Evolutionary conservation across 768 basidiomycete genomes (phyloP).

Genomic region (Serendipita sp.): DNA sequence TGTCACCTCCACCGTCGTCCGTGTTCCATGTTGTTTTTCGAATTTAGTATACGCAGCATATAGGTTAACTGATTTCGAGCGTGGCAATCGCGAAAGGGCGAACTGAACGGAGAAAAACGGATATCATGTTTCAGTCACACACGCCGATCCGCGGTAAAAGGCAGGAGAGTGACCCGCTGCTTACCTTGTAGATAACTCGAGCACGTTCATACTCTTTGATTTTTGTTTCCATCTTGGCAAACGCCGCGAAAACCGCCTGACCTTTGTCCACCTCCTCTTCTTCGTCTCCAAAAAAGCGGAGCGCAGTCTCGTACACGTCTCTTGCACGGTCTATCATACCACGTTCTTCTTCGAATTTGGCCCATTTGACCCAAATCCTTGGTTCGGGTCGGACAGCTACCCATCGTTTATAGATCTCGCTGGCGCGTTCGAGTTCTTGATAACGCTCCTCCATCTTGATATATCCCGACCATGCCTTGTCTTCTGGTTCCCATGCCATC

Average conservation of each 20-base stretch:
- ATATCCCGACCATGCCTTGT: slow-evolving; percentile 99
- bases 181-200: slow-evolving; percentile 88
- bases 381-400: slow-evolving; percentile 41
- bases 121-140: not conserved
- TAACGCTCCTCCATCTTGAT: slow-evolving; percentile 96
- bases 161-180: slow-evolving; percentile 9
- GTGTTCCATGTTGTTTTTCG: slow-evolving; percentile 92
- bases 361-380: slow-evolving; percentile 50
- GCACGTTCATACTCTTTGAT: slow-evolving; percentile 95
- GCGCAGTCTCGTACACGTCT: slow-evolving; percentile 77
- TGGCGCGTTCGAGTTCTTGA: slow-evolving; percentile 79
- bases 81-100: slow-evolving; percentile 80
- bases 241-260: slow-evolving; percentile 81
- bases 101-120: slow-evolving; percentile 36
- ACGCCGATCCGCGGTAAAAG: not conserved
- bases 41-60: slow-evolving; percentile 94
- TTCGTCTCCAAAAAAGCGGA: slow-evolving; percentile 81
- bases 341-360: slow-evolving; percentile 47
- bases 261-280: slow-evolving; percentile 78
- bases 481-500: slow-evolving; percentile 99
- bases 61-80: slow-evolving; percentile 74
- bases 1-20: slow-evolving; percentile 75
- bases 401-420: slow-evolving; percentile 85
- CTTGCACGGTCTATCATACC: slow-evolving; percentile 50
- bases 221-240: slow-evolving; percentile 95